Percentiles rank a stretch among this genome's conserved stretches.
These are phyloP conservation scores for Parascedosporium putredinis DNA, from an alignment of 2,329 filamentous ascomycete species.

Conservation along the genomic window DNA sequence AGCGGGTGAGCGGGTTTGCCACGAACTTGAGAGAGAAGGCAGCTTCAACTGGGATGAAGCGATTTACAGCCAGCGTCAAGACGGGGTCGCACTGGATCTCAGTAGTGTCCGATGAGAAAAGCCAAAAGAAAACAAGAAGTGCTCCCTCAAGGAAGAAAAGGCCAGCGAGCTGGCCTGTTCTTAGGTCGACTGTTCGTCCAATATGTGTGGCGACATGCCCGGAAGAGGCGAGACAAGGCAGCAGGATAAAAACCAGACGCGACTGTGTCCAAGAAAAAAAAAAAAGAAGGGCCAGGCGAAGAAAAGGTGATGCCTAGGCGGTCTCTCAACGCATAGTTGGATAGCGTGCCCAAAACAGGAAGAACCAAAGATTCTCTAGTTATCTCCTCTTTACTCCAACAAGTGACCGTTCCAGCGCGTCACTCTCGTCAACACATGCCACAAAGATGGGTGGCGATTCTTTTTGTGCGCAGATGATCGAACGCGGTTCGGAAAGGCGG, in stretches of 20 bases:
- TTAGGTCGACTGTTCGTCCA: not conserved
- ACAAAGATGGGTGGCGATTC: not conserved
- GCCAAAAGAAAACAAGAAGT: too few relatives aligned
- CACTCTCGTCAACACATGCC: not conserved
- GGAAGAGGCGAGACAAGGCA: not conserved
- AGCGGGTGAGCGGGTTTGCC: too few relatives aligned
- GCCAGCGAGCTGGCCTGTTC: too few relatives aligned
- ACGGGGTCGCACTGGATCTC: too few relatives aligned
- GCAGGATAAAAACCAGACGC: not conserved
- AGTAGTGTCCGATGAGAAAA: too few relatives aligned
- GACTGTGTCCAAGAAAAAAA: not conserved
- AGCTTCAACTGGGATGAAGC: too few relatives aligned
- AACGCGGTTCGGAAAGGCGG: not conserved
- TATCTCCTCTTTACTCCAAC: not conserved
- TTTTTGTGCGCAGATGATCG: slow-evolving; percentile 1
- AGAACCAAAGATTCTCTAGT: too few relatives aligned
- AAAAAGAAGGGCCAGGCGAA: not conserved
- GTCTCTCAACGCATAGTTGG: too few relatives aligned
- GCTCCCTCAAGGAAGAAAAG: too few relatives aligned
- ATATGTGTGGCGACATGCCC: slow-evolving; percentile 2
- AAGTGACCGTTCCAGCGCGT: slow-evolving; percentile 4
- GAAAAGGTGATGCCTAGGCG: not conserved
- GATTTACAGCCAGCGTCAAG: too few relatives aligned
- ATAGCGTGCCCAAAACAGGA: too few relatives aligned
- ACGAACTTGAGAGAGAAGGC: too few relatives aligned